Percentiles rank a stretch among this genome's conserved stretches.
Conservation (phyloP, 73 alveolate species). For the Paramecium pentaurelia region DNA sequence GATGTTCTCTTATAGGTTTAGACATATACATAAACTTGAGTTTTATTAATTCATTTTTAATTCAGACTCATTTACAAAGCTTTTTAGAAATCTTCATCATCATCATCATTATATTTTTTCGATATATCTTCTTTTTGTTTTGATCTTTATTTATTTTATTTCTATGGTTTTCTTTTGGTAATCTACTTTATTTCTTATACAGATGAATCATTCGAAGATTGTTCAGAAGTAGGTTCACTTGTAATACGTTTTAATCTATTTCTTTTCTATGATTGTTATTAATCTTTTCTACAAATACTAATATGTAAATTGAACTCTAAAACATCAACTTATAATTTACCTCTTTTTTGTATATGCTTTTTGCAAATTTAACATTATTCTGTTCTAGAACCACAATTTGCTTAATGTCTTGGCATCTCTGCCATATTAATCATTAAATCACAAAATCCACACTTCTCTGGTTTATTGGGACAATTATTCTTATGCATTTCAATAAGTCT, state of each 20-base stretch:
- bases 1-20: not conserved
- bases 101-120: not conserved
- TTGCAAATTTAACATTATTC: not conserved
- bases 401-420: not conserved
- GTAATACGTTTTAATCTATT: not conserved
- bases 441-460: not conserved
- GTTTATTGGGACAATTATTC: not conserved
- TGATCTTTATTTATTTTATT: not conserved
- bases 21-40: not conserved
- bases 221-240: not conserved
- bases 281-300: not conserved
- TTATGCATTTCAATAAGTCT: not conserved
- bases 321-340: not conserved
- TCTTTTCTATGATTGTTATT: not conserved
- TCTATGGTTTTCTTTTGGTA: not conserved
- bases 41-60: conserved; percentile 7
- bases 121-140: not conserved
- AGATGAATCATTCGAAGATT: not conserved
- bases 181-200: not conserved
- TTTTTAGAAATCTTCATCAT: conserved; percentile 9
- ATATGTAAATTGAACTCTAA: not conserved
- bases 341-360: not conserved
- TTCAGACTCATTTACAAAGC: conserved; percentile 16
- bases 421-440: not conserved
- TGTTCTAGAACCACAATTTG: conserved; percentile 8